Percentiles rank a stretch among this genome's conserved stretches.
Evolutionary conservation across 2,329 filamentous ascomycete species (phyloP).

Genomic region (Alternaria burnsii): DNA sequence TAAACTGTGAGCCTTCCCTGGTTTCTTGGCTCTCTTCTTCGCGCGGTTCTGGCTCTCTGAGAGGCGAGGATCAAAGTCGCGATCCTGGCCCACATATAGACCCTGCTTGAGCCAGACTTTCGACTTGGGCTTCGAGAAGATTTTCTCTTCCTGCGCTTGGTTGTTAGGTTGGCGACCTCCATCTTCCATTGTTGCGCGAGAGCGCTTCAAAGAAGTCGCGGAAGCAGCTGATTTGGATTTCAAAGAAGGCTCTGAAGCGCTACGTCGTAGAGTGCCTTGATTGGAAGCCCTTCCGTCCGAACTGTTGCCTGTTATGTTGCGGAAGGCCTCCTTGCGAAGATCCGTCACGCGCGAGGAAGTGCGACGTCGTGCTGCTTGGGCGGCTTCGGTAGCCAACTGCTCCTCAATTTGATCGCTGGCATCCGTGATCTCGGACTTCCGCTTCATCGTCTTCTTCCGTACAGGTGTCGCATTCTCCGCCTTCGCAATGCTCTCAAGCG

Average conservation of each 20-base stretch:
- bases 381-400: slow-evolving; percentile 44
- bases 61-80: slow-evolving; percentile 52
- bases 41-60: slow-evolving; percentile 58
- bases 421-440: slow-evolving; percentile 22
- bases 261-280: slow-evolving; percentile 39
- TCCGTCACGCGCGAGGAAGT: slow-evolving; percentile 44
- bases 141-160: slow-evolving; percentile 27
- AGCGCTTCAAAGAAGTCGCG: slow-evolving; percentile 32
- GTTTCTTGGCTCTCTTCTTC: slow-evolving; percentile 38
- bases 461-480: slow-evolving; percentile 23
- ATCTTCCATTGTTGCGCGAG: slow-evolving; percentile 30
- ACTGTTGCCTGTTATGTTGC: slow-evolving; percentile 44
- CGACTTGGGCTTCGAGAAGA: slow-evolving; percentile 51
- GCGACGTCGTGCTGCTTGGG: slow-evolving; percentile 45
- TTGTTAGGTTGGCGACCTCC: slow-evolving; percentile 24
- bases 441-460: slow-evolving; percentile 30
- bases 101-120: slow-evolving; percentile 86
- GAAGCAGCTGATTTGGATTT: slow-evolving; percentile 24
- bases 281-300: slow-evolving; percentile 50
- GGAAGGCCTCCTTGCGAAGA: slow-evolving; percentile 45
- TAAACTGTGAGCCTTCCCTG: slow-evolving; percentile 65
- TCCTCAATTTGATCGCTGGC: slow-evolving; percentile 38
- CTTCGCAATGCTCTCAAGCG: slow-evolving; percentile 27
- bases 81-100: slow-evolving; percentile 82
- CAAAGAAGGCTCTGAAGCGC: slow-evolving; percentile 35